These are phyloP conservation scores for Eimeria maxima DNA, from an alignment of 169 alveolate genomes.

Conservation along the genomic window DNA sequence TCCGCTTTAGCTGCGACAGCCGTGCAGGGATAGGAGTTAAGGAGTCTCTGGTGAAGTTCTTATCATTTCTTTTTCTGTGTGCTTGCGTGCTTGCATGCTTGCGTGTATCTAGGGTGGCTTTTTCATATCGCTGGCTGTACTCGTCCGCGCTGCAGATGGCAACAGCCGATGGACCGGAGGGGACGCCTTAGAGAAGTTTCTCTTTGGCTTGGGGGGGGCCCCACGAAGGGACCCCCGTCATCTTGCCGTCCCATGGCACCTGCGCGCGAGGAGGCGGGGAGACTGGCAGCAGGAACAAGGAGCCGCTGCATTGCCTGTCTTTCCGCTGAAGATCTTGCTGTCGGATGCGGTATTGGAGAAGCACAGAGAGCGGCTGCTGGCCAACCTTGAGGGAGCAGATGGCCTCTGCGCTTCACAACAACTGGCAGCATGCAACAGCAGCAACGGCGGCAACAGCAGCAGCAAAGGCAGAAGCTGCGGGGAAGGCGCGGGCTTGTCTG, in stretches of 20 bases:
- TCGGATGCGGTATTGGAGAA: not conserved
- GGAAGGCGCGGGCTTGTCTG: not conserved
- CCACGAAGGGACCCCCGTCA: not conserved
- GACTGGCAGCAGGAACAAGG: conserved; percentile 15
- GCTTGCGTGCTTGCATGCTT: not conserved
- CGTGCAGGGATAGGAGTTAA: not conserved
- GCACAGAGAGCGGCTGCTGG: conserved; percentile 3
- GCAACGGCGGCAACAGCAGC: not conserved
- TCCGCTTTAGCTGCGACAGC: not conserved
- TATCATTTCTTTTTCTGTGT: not conserved
- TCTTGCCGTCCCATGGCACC: not conserved
- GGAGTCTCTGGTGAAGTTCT: not conserved
- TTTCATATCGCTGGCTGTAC: not conserved
- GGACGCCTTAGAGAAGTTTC: conserved; percentile 24
- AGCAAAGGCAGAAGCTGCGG: not conserved
- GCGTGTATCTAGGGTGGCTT: not conserved
- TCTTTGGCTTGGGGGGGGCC: conserved; percentile 4
- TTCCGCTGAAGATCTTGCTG: not conserved
- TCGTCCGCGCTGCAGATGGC: conserved; percentile 11
- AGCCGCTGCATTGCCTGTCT: not conserved
- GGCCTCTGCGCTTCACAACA: not conserved
- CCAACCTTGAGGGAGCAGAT: not conserved
- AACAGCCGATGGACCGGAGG: conserved; percentile 21
- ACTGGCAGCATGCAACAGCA: not conserved
- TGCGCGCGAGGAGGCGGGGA: not conserved